phyloP scores from a whole-genome alignment of 2,329 filamentous ascomycete genomes.

The Alternaria hordeiaustralica region DNA sequence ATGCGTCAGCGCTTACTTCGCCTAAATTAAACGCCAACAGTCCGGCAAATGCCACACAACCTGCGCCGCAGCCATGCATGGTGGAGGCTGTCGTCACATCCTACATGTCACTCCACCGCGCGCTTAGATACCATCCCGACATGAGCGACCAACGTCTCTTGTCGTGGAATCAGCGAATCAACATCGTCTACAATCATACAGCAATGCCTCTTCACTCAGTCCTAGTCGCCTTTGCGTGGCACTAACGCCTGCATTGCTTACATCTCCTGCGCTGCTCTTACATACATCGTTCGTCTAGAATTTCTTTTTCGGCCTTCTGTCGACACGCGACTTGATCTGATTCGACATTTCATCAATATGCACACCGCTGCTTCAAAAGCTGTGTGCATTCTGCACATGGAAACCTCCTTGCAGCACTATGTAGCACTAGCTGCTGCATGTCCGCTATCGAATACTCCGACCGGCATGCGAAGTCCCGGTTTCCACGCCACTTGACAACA shows the following conservation, averaged over 20 bases:
- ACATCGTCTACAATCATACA: not conserved
- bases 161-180: not conserved
- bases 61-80: constrained; percentile 1
- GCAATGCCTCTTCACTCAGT: not conserved
- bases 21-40: not conserved
- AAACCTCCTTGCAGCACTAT: not conserved
- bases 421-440: not conserved
- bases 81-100: not conserved
- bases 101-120: not conserved
- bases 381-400: not conserved
- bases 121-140: not conserved
- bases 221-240: not conserved
- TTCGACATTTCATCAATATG: not conserved
- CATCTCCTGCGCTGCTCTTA: not conserved
- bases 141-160: not conserved
- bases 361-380: constrained; percentile 2
- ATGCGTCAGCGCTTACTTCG: not conserved
- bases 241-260: not conserved
- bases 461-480: not conserved
- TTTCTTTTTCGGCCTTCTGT: not conserved
- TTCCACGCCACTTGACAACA: not conserved
- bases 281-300: not conserved
- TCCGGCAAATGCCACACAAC: not conserved
- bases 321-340: not conserved
- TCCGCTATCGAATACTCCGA: not conserved